Conservation (phyloP, 148 eudicot species). For the Silene uniflora region DNA sequence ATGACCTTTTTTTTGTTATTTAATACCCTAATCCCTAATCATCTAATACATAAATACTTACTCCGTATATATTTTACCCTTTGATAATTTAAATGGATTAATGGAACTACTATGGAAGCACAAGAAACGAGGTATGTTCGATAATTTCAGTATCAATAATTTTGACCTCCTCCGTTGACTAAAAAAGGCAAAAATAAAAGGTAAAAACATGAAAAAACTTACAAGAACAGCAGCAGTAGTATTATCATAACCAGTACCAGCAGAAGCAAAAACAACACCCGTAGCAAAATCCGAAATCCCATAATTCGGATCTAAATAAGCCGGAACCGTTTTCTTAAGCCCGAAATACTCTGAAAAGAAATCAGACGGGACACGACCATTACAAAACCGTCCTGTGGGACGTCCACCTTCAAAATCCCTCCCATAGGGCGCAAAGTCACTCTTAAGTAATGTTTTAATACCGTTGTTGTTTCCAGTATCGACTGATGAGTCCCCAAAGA, state of each 20-base stretch:
- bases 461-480: constrained; percentile 89
- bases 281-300: constrained; percentile 62
- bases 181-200: too few relatives aligned
- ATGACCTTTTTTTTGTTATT: too few relatives aligned
- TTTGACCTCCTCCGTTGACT: too few relatives aligned
- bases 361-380: constrained; percentile 77
- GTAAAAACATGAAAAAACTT: constrained; percentile 20
- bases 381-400: constrained; percentile 79
- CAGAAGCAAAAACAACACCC: constrained; percentile 92
- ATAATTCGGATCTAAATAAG: constrained; percentile 67
- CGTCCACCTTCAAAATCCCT: constrained; percentile 59
- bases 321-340: constrained; percentile 65
- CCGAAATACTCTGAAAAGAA: constrained; percentile 72
- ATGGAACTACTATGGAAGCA: too few relatives aligned
- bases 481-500: constrained; percentile 89
- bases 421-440: constrained; percentile 80
- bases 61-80: too few relatives aligned
- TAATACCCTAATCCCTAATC: too few relatives aligned
- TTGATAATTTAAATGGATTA: too few relatives aligned
- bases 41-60: too few relatives aligned
- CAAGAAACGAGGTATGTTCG: too few relatives aligned
- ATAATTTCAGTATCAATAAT: too few relatives aligned
- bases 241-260: constrained; percentile 88
- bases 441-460: constrained; percentile 53
- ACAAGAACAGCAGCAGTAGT: constrained; percentile 82